These are phyloP conservation scores for Peltaster fructicola DNA, from an alignment of 2,329 filamentous ascomycete genomes.

Conservation along the genomic window DNA sequence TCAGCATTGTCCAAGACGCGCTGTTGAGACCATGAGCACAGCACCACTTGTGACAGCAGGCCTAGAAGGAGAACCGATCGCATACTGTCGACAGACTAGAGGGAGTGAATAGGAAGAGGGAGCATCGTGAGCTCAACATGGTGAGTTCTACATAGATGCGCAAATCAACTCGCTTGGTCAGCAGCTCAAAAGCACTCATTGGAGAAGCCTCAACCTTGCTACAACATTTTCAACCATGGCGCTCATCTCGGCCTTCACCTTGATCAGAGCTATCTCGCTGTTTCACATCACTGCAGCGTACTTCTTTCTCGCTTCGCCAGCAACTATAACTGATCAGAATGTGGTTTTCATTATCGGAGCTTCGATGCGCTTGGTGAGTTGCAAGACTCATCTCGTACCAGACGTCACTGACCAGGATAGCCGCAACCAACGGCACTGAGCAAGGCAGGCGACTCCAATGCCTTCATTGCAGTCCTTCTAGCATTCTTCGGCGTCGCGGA, in stretches of 20 bases:
- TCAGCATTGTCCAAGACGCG: constrained; percentile 1
- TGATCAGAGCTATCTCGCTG: constrained; percentile 66
- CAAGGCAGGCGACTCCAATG: constrained; percentile 48
- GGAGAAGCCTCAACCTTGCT: too few species aligned
- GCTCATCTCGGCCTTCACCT: constrained; percentile 59
- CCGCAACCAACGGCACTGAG: constrained; percentile 51
- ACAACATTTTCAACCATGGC: constrained; percentile 39
- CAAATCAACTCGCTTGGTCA: too few species aligned
- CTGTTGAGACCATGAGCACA: too few species aligned
- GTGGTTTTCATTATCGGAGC: constrained; percentile 69
- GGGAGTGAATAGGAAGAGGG: too few species aligned
- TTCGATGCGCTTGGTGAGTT: constrained; percentile 58
- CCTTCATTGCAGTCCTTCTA: constrained; percentile 51
- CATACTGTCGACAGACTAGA: too few species aligned
- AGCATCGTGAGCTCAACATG: too few species aligned
- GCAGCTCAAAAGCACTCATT: too few species aligned
- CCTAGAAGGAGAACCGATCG: too few species aligned
- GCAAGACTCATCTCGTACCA: not conserved
- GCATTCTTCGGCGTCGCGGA: constrained; percentile 37
- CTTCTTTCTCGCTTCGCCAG: constrained; percentile 63
- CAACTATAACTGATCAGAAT: constrained; percentile 56
- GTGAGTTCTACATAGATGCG: too few species aligned
- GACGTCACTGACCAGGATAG: constrained; percentile 21
- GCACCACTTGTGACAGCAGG: too few species aligned
- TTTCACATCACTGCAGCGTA: constrained; percentile 72